Percentiles rank a stretch among this genome's conserved stretches.
These are phyloP conservation scores for Periconia sp. DNA, from an alignment of 2,329 filamentous ascomycete species.

Conservation along the genomic window DNA sequence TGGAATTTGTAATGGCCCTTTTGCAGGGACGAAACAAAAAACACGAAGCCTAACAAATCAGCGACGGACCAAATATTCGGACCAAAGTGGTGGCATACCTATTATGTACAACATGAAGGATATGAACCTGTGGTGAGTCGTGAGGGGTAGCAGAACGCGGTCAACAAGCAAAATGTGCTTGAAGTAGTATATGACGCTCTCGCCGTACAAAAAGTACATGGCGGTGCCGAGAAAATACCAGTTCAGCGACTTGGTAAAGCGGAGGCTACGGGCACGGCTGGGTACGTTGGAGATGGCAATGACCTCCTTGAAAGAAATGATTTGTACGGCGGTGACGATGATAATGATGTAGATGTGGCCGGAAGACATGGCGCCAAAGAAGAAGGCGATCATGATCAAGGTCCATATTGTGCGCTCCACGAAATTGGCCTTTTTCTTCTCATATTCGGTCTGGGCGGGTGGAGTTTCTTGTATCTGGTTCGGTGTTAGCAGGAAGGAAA, in stretches of 20 bases:
- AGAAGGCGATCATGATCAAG: slow-evolving; percentile 91
- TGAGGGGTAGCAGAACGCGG: slow-evolving; percentile 86
- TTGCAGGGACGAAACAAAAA: slow-evolving; percentile 93
- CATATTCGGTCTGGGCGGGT: slow-evolving; percentile 68
- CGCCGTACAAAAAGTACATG: slow-evolving; percentile 99
- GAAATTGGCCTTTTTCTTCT: slow-evolving; percentile 99
- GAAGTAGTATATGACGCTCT: slow-evolving; percentile 99
- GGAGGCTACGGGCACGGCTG: slow-evolving; percentile 83
- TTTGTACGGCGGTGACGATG: slow-evolving; percentile 89
- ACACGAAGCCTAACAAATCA: slow-evolving; percentile 77
- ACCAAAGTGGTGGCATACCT: slow-evolving; percentile 56
- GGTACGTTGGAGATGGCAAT: slow-evolving; percentile 97
- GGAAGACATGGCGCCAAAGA: slow-evolving; percentile 90
- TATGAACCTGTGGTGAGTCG: slow-evolving; percentile 97
- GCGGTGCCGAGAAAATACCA: slow-evolving; percentile 99
- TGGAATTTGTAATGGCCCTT: slow-evolving; percentile 98
- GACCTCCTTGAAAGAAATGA: slow-evolving; percentile 98
- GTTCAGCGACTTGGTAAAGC: slow-evolving; percentile 93
- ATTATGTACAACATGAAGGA: slow-evolving; percentile 98
- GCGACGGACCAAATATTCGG: slow-evolving; percentile 3
- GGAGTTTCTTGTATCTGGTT: slow-evolving; percentile 40
- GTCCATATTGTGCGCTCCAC: slow-evolving; percentile 97
- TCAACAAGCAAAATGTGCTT: slow-evolving; percentile 98
- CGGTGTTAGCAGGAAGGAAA: slow-evolving; percentile 18
- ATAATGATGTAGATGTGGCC: slow-evolving; percentile 97